Evolutionary conservation across 495 filamentous ascomycete genomes (phyloP).

Genomic region (Podospora bellae-mahoneyi): DNA sequence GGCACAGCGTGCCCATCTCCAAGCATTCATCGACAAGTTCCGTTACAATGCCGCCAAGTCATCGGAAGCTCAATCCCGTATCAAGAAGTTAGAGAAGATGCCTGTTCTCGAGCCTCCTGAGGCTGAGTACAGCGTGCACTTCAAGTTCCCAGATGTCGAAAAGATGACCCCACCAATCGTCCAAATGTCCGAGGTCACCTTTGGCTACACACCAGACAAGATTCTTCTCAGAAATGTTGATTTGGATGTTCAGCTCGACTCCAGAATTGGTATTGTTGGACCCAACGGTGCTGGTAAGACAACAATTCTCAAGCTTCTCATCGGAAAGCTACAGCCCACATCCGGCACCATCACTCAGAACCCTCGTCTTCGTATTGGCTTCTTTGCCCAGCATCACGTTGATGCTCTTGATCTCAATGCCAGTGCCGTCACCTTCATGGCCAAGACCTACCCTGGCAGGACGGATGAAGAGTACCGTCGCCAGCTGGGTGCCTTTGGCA

Average conservation of each 20-base stretch:
- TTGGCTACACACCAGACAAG: conserved; percentile 81
- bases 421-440: conserved; percentile 91
- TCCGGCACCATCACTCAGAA: conserved; percentile 81
- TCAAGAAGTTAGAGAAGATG: conserved; percentile 98
- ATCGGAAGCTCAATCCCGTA: conserved; percentile 93
- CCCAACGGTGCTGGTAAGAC: conserved; percentile 99
- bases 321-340: conserved; percentile 74
- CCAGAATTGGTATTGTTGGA: conserved; percentile 95
- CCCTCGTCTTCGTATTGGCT: conserved; percentile 82
- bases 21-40: conserved; percentile 99
- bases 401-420: conserved; percentile 88
- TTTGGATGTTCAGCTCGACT: conserved; percentile 95
- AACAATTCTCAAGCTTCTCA: conserved; percentile 90
- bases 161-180: conserved; percentile 97
- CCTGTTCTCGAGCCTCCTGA: conserved; percentile 88
- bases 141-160: conserved; percentile 97
- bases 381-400: conserved; percentile 98
- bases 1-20: conserved; percentile 82
- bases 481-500: conserved; percentile 94
- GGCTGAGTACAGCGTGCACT: conserved; percentile 91
- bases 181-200: conserved; percentile 89
- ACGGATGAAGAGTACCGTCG: conserved; percentile 96
- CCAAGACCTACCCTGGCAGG: conserved; percentile 83
- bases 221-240: conserved; percentile 82
- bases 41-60: conserved; percentile 99